Evolutionary conservation across 169 alveolate genomes (phyloP).

Genomic region (Prorocentrum cordatum): DNA sequence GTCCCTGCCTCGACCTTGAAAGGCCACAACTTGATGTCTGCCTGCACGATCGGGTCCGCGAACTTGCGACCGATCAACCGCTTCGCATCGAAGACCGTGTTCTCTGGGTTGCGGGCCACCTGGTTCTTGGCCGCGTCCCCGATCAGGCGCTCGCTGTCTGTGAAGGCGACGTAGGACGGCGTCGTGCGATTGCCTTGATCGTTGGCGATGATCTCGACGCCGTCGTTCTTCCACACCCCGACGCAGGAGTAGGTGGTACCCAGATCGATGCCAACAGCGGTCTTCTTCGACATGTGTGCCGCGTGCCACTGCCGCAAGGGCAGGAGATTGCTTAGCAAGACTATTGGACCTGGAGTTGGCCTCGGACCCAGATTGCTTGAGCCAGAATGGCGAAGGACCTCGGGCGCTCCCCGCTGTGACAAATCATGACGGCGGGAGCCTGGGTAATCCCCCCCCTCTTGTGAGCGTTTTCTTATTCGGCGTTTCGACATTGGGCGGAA

Average conservation of each 20-base stretch:
- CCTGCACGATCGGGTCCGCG: slow-evolving; percentile 90
- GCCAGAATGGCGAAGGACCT: too few species aligned
- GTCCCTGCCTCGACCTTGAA: slow-evolving; percentile 80
- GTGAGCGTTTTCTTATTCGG: too few species aligned
- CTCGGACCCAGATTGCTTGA: too few species aligned
- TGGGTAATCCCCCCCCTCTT: too few species aligned
- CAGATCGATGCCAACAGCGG: slow-evolving; percentile 93
- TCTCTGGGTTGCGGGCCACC: slow-evolving; percentile 85
- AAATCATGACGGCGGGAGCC: too few species aligned
- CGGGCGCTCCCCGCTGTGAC: too few species aligned
- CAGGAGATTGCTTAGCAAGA: too few species aligned
- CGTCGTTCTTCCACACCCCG: slow-evolving; percentile 93
- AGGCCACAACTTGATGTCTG: slow-evolving; percentile 88
- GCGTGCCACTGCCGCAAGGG: too few species aligned
- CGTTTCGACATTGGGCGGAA: too few species aligned
- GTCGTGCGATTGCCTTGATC: slow-evolving; percentile 98
- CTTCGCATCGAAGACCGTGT: slow-evolving; percentile 95
- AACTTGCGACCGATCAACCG: slow-evolving; percentile 95
- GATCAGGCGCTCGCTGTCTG: slow-evolving; percentile 93
- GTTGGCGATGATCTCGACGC: slow-evolving; percentile 95
- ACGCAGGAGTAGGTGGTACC: slow-evolving; percentile 99
- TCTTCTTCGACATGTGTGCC: slow-evolving; percentile 66
- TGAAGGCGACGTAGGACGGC: slow-evolving; percentile 96
- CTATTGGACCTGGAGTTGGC: too few species aligned
- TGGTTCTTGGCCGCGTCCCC: slow-evolving; percentile 97